phyloP scores from a whole-genome alignment of 163 green algal species.

The Volvox carteri region DNA sequence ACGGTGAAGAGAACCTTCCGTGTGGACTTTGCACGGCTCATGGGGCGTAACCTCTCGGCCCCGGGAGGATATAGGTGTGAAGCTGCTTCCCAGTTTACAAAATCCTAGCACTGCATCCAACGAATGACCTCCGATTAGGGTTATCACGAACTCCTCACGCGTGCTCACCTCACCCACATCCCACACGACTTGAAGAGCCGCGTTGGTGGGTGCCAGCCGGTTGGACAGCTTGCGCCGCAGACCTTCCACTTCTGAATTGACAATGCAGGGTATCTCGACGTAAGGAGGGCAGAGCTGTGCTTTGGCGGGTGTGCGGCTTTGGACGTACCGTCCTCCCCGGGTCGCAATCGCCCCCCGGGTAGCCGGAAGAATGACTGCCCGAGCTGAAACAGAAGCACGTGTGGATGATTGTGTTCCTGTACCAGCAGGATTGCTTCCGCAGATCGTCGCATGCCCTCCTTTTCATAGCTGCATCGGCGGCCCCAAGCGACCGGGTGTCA shows the following conservation, averaged over 20 bases:
- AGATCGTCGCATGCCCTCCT: conserved; percentile 85
- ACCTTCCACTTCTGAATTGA: conserved; percentile 86
- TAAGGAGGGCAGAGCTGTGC: too few species aligned
- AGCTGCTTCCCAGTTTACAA: too few species aligned
- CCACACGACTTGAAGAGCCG: conserved; percentile 63
- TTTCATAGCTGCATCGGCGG: conserved; percentile 80
- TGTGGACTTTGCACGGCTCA: too few species aligned
- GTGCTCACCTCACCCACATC: conserved; percentile 67
- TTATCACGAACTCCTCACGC: too few species aligned
- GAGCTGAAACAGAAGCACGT: conserved; percentile 89
- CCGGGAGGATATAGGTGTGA: too few species aligned
- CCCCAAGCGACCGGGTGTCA: neutral
- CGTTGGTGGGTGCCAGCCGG: conserved; percentile 82
- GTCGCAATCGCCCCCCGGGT: conserved; percentile 90
- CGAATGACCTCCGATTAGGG: too few species aligned
- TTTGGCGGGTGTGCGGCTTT: neutral
- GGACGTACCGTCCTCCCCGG: conserved; percentile 92
- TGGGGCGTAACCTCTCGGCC: too few species aligned
- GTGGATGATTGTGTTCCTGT: conserved; percentile 94
- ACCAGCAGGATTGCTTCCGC: conserved; percentile 93
- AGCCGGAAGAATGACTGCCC: conserved; percentile 93
- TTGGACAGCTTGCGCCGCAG: conserved; percentile 92
- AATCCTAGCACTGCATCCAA: too few species aligned
- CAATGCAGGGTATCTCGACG: too few species aligned
- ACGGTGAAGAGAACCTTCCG: too few species aligned